Evolutionary conservation across 2,329 filamentous ascomycete genomes (phyloP).

Genomic region (Nannizziopsis barbatae): DNA sequence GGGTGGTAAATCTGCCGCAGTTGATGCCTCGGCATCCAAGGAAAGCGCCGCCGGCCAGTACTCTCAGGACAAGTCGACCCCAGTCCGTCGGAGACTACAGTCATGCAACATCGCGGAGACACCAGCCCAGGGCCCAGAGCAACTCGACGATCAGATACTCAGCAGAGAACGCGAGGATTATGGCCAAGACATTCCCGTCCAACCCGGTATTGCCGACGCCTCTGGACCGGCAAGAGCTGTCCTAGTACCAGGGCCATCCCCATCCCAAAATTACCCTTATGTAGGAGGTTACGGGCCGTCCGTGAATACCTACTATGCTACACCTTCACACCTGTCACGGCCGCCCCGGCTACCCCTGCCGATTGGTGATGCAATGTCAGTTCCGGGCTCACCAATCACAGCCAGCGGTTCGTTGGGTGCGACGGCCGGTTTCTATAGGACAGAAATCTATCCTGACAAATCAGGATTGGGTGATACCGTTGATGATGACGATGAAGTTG

Average conservation of each 20-base stretch:
- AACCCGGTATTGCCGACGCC: conserved; percentile 11
- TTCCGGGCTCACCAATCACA: conserved; percentile 80
- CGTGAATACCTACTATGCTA: conserved; percentile 39
- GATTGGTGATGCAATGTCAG: conserved; percentile 83
- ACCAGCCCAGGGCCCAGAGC: conserved; percentile 16
- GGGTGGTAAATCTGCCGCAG: conserved; percentile 31
- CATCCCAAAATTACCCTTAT: conserved; percentile 16
- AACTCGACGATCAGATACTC: conserved; percentile 19
- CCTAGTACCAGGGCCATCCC: conserved; percentile 24
- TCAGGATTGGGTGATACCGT: conserved; percentile 46
- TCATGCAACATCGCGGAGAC: conserved; percentile 29
- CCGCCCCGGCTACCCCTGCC: conserved; percentile 83
- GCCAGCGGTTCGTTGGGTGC: conserved; percentile 49
- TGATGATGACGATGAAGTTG: conserved; percentile 56
- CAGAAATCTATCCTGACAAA: conserved; percentile 43
- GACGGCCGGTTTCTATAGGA: conserved; percentile 19
- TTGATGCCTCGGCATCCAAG: conserved; percentile 34
- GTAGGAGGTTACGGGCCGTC: conserved; percentile 35
- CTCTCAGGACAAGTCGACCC: conserved; percentile 26
- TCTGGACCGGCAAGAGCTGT: conserved; percentile 30
- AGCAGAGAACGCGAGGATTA: conserved; percentile 15
- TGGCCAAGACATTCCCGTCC: conserved; percentile 18
- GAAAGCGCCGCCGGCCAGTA: conserved; percentile 35
- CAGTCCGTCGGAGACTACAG: conserved; percentile 34
- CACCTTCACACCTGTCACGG: conserved; percentile 35